Evolutionary conservation across 23 red algal genomes (phyloP), one percentile per base, ranked within the genome.

Genomic region (Gracilaria vermiculophylla): DNA sequence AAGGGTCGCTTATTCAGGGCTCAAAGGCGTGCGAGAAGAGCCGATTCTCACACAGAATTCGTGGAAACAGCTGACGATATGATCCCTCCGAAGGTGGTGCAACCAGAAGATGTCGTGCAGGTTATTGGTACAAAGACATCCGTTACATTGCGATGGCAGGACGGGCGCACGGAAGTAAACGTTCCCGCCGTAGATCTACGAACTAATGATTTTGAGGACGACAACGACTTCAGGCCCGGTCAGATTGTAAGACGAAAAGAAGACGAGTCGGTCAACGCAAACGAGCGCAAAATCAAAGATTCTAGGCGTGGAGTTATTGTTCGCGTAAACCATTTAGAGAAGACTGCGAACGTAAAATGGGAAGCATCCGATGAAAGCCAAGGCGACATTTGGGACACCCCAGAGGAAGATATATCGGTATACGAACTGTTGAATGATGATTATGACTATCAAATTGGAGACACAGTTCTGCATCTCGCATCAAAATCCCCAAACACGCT

Each of bases 71-170:
- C 51, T 48, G 49, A 66, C 21, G 57, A 62, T 24, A 61, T 51
- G 57, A 52, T 77, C n/a, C 53, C 64, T 6, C 80, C 33, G 8
- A n/a, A 45, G 34, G 28, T 69, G 48, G 70, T 76, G 14, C 35
- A 62, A 16, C 72, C 90, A 34, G 52, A 69, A 11, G 77, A 93
- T 57, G 90, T 93, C 34, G 90, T 93, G 5, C 76, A 93, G 52
- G 50, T 93, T 37, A 73, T 93, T 6, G 73, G 20, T 3, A 74
- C 90, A 52, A 70, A 49, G 41, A 84, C 90, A 8, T 78, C 29
- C 25, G 64, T 84, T 14, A 64, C 82, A 49, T n/a, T 93, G 44
- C 61, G 82, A 32, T 93, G 90, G 90, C 90, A 93, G 39, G 78
- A 93, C 36, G 90, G 90, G 6, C 58, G 42, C 24, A 69, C 37